Base-by-base conservation (phyloP, 257 asterid species). In the Plantago major region DNA sequence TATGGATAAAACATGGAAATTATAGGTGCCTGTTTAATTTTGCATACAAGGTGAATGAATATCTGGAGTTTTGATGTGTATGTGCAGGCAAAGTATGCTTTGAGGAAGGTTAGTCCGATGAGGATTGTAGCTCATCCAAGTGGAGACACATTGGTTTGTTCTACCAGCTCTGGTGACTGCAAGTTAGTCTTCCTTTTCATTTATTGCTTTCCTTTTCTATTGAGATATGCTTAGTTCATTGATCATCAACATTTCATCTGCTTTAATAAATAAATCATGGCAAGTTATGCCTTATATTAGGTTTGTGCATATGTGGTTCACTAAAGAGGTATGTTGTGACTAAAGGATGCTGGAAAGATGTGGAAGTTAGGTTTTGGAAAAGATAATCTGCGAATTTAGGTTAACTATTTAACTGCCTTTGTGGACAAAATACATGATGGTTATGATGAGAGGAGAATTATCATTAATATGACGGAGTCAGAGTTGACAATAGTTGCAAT, bases 91-190 rank as follows among this genome's bases (percentile, higher is more conserved):
- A 79, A 63, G 70, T 82, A 79, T 74, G 87, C 69, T 57, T 75
- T 93, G 94, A 79, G 66, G 89, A 81, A 68, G 55, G 83, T 76
- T 70, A 74, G 72, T 64, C 96, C 94, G 44, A 81, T 85, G 48
- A 66, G 65, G 63, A 73, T 93, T 62, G 88, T 90, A 6, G 92
- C 81, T 68, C 99, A 89, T 72, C 96, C 96, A 0, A 73, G 84
- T 62, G 97, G 96, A 37, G 95, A 89, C 55, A 87, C 74, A 49
- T 66, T 93, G 12, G 95, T 89, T 70, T 89, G 94, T 72, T 90
- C 97, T 46, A 85, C 95, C 46, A 83, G 84, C 67, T 52, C 80
- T n/a, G 95, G 92, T 64, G 96, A 93, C 76, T 87, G 97, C 99
- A 93, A 79, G 97, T 93, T 63, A 65, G 88, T 78, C 7, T 33